Evolutionary conservation across 2,329 filamentous ascomycete species (phyloP).

Genomic region (Ophiostoma piceae): DNA sequence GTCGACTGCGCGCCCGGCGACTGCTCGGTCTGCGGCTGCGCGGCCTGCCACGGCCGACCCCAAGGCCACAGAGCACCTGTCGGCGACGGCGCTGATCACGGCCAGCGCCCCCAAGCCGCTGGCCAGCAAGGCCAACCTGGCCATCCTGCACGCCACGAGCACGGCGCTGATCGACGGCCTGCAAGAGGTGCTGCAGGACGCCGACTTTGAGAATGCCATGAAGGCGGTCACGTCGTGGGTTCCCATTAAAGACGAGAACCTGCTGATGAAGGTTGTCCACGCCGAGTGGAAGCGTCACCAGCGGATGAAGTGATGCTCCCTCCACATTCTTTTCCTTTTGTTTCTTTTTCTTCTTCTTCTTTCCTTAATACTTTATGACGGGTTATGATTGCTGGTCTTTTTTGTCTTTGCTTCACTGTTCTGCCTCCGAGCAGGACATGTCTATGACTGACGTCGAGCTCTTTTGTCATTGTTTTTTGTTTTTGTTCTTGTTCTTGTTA

Average conservation of each 20-base stretch:
- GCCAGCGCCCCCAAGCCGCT: constrained; percentile 43
- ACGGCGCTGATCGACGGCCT: constrained; percentile 88
- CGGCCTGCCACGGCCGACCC: constrained; percentile 4
- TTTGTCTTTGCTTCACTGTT: not conserved
- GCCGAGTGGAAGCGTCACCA: constrained; percentile 73
- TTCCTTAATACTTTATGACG: not conserved
- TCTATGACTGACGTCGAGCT: constrained; percentile 8
- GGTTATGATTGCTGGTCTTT: not conserved
- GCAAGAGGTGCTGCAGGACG: constrained; percentile 79
- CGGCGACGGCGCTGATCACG: constrained; percentile 23
- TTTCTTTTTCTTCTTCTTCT: not conserved
- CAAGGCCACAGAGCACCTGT: not conserved
- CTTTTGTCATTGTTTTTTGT: not conserved
- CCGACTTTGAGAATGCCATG: constrained; percentile 97
- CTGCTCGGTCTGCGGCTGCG: not conserved
- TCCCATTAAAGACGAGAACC: constrained; percentile 86
- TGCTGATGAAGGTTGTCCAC: constrained; percentile 84
- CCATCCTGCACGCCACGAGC: constrained; percentile 83
- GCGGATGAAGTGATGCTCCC: constrained; percentile 17
- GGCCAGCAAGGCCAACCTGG: constrained; percentile 47
- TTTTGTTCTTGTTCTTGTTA: not conserved
- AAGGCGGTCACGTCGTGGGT: constrained; percentile 93
- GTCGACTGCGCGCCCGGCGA: not conserved
- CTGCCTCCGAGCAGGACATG: not conserved
- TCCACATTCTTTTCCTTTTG: not conserved